These are phyloP conservation scores for Coniella lustricola DNA, from an alignment of 2,329 filamentous ascomycete genomes.

Conservation along the genomic window DNA sequence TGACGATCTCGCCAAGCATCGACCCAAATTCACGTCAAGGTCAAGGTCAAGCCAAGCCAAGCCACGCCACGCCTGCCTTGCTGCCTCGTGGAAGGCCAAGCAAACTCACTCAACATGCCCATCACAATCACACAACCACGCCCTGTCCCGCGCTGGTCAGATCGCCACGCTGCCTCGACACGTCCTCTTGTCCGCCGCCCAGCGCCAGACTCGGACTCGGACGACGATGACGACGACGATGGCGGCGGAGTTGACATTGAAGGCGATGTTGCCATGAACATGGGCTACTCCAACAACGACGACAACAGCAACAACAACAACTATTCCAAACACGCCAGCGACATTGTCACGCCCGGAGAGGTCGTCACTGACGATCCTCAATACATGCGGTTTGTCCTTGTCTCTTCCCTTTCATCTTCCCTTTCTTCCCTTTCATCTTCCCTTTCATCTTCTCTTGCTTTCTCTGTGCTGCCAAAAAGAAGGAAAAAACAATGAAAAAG, in stretches of 20 bases:
- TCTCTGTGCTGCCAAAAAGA: background rate
- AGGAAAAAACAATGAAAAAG: no score
- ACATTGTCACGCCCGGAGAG: constrained; percentile 83
- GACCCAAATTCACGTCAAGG: no score
- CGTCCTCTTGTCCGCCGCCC: no score
- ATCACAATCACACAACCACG: constrained; percentile 26
- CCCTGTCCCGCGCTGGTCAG: constrained; percentile 15
- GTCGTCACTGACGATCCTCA: constrained; percentile 85
- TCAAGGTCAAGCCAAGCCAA: no score
- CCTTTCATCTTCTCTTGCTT: background rate
- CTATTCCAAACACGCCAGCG: constrained; percentile 28
- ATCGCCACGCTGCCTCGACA: constrained; percentile 12
- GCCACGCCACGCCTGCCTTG: no score
- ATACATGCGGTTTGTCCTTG: constrained; percentile 70
- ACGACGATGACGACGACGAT: constrained; percentile 21
- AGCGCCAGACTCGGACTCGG: constrained; percentile 29
- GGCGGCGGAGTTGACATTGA: constrained; percentile 29
- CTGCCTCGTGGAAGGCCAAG: background rate
- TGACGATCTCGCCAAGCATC: no score
- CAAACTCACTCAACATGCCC: constrained; percentile 19
- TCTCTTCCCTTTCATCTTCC: background rate
- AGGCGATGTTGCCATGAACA: constrained; percentile 36
- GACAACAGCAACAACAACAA: no score
- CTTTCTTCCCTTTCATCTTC: background rate
- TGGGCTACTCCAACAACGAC: constrained; percentile 27